Evolutionary conservation across 805 yeast species (phyloP), one percentile per base, ranked within the genome.

Genomic region (Lachancea thermotolerans): DNA sequence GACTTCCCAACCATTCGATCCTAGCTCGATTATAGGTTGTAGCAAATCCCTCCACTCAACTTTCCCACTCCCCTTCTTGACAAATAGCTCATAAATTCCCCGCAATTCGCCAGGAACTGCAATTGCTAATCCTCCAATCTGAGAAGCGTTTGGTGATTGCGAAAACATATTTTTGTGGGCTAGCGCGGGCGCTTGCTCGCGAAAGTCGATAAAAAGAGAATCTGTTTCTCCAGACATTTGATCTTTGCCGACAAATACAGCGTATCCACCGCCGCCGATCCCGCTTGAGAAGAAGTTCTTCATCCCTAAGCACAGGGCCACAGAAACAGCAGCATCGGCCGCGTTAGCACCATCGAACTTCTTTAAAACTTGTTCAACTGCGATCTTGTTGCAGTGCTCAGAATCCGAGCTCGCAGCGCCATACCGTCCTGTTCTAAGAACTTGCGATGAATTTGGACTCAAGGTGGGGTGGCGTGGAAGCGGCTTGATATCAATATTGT

Each of bases 21-120:
- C 81, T 44, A 84, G 57, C 4, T 79, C 72, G 1, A 81, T 78
- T 1, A 90, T 93, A 0, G 97, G 97, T 52, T 73, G 70, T 8
- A 91, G 64, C 47, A 91, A 69, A 16, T 86, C 80, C 18, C 59
- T 59, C 97, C 98, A 91, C 1, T 73, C 55, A 8, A 86, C 60
- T 3, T 70, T 71, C 0, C 95, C 95, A 2, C 88, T 79, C 0
- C 93, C 89, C 56, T 81, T 91, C 11, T 62, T 50, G 28, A 64
- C 52, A 62, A 66, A 78, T 34, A 91, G 67, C 36, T 71, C 75
- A 55, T 83, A 78, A n/a, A 89, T 67, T 0, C 97, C 99, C 48
- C 80, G 81, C 39, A 91, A 56, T 61, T 91, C 98, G 10, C 99
- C 99, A 0, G 99, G 99, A 15, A 85, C 78, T 1, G 79, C 98